Evolutionary conservation across 1,284 basidiomycete species (phyloP).

Genomic region (Testicularia cyperi): DNA sequence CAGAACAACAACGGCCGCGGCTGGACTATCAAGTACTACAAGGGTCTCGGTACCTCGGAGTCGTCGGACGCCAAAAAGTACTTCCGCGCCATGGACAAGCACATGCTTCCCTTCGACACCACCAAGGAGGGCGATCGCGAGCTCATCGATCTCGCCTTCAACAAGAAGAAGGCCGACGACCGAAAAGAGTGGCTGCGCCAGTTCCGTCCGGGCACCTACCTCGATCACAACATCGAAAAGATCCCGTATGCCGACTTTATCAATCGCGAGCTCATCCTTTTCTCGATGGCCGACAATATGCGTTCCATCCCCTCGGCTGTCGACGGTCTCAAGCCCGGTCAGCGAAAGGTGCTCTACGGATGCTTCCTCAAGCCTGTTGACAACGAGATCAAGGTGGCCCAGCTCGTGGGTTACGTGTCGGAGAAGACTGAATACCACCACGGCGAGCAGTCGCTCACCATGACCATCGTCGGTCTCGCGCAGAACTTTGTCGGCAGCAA

Average conservation of each 20-base stretch:
- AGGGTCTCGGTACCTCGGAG: conserved; percentile 95
- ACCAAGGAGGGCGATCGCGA: conserved; percentile 80
- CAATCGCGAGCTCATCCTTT: conserved; percentile 95
- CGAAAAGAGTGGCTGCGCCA: conserved; percentile 97
- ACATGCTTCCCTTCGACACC: conserved; percentile 87
- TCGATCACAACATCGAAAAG: conserved; percentile 84
- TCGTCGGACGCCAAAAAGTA: conserved; percentile 88
- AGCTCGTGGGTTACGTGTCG: conserved; percentile 89
- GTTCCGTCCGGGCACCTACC: conserved; percentile 93
- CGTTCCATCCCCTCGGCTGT: conserved; percentile 80
- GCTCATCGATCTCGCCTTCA: conserved; percentile 96
- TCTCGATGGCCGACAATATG: conserved; percentile 99
- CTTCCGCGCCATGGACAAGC: conserved; percentile 87
- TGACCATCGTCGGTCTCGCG: conserved; percentile 90
- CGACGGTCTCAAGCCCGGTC: conserved; percentile 98
- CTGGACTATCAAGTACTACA: conserved; percentile 74
- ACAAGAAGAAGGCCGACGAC: conserved; percentile 99
- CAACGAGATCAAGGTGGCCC: conserved; percentile 92
- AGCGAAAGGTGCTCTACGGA: conserved; percentile 92
- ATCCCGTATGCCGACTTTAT: conserved; percentile 93
- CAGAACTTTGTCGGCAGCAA: conserved; percentile 95
- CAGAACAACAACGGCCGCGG: conserved; percentile 75
- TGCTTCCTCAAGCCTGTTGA: conserved; percentile 93
- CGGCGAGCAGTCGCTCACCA: conserved; percentile 81
- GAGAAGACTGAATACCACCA: conserved; percentile 97